phyloP scores from a whole-genome alignment of 2,329 filamentous ascomycete genomes.

The Paracamarosporium sp. region DNA sequence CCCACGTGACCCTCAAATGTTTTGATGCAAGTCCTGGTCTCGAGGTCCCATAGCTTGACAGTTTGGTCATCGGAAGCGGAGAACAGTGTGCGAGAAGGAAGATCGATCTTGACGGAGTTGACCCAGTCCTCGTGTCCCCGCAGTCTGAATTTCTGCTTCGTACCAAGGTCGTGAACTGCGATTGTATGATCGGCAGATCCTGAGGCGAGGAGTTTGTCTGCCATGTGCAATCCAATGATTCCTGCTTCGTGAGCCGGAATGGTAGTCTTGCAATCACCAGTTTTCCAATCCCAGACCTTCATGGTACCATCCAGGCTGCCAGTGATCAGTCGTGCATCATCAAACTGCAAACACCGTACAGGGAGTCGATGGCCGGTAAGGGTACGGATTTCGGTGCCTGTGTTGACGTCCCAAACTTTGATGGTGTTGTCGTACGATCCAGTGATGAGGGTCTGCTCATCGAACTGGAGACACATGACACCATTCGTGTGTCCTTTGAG shows the following conservation, averaged over 20 bases:
- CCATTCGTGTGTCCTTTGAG: conserved; percentile 91
- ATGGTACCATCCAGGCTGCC: conserved; percentile 87
- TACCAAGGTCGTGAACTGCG: conserved; percentile 91
- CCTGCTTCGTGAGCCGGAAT: conserved; percentile 80
- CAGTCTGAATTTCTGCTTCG: conserved; percentile 79
- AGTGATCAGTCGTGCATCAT: conserved; percentile 88
- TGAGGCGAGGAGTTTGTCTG: conserved; percentile 81
- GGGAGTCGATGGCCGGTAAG: conserved; percentile 81
- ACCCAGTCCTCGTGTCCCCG: conserved; percentile 93
- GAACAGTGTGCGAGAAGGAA: conserved; percentile 81
- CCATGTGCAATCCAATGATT: conserved; percentile 88
- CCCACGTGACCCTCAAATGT: conserved; percentile 89
- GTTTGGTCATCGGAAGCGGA: conserved; percentile 94
- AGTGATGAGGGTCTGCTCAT: conserved; percentile 89
- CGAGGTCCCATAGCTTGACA: conserved; percentile 90
- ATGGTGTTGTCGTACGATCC: conserved; percentile 95
- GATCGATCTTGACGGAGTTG: conserved; percentile 91
- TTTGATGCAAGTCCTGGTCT: conserved; percentile 78
- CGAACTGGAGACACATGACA: conserved; percentile 79
- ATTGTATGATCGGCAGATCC: conserved; percentile 89
- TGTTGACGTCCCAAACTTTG: conserved; percentile 95
- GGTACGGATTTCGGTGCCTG: conserved; percentile 84
- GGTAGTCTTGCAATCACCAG: conserved; percentile 83
- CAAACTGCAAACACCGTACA: conserved; percentile 90
- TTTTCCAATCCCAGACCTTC: conserved; percentile 96